Conservation (phyloP, 768 basidiomycete genomes). For the Calocybe gangraenosa region DNA sequence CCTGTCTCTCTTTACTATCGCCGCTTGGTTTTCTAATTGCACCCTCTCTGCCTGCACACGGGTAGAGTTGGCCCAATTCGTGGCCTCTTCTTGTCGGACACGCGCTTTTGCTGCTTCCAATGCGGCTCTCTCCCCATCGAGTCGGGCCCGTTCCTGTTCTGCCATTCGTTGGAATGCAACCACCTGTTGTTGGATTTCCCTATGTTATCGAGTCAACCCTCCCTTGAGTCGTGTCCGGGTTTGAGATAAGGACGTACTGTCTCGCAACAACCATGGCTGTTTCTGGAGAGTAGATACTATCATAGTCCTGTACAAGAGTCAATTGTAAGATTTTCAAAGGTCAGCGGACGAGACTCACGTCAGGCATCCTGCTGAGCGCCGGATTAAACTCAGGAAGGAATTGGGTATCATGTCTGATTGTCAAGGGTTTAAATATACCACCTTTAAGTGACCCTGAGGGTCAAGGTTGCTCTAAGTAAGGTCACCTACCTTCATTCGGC, state of each 20-base stretch:
- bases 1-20: conserved; percentile 10
- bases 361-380: too few relatives aligned
- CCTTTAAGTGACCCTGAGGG: too few relatives aligned
- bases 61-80: conserved; percentile 11
- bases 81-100: conserved; percentile 8
- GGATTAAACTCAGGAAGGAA: too few relatives aligned
- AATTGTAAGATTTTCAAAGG: too few relatives aligned
- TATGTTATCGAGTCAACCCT: background rate
- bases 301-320: conserved; percentile 1
- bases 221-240: background rate
- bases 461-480: too few relatives aligned
- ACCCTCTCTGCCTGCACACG: conserved; percentile 4
- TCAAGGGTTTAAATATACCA: too few relatives aligned
- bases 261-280: conserved; percentile 12
- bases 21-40: conserved; percentile 6
- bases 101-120: conserved; percentile 5
- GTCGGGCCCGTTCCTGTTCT: background rate
- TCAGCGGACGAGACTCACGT: too few relatives aligned
- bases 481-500: too few relatives aligned
- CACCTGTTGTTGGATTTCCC: conserved; percentile 6
- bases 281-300: conserved; percentile 11
- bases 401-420: too few relatives aligned
- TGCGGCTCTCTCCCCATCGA: background rate
- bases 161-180: background rate
- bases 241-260: conserved; percentile 4